These are phyloP conservation scores for Selaginella tamariscina DNA, from an alignment of 75 land plant genomes.

Conservation along the genomic window DNA sequence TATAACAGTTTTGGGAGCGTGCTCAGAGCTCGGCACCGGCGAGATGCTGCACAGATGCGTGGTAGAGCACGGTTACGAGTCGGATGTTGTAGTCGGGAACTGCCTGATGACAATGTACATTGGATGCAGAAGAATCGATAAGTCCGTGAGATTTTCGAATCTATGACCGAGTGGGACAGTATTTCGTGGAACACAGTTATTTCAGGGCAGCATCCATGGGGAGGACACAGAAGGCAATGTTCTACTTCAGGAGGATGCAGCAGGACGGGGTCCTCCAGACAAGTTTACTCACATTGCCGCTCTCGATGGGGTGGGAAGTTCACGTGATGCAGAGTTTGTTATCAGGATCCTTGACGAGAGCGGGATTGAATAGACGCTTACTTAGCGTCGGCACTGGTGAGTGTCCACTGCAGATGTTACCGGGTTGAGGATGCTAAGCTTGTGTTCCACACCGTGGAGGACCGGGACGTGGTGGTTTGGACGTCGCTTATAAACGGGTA, in stretches of 20 bases:
- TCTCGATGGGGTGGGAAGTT: neutral
- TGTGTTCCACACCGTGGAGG: neutral
- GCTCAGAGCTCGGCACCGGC: neutral
- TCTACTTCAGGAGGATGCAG: neutral
- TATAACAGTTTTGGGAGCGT: neutral
- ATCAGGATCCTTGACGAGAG: neutral
- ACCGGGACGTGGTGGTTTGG: neutral
- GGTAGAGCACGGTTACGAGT: neutral
- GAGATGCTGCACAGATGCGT: neutral
- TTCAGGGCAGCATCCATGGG: neutral
- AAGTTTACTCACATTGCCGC: neutral
- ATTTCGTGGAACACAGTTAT: neutral
- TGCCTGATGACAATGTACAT: neutral
- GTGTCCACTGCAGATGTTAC: neutral
- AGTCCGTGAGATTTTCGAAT: neutral
- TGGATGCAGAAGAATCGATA: neutral
- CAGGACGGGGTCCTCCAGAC: neutral
- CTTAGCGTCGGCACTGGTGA: neutral
- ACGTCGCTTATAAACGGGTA: neutral
- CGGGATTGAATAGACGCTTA: neutral
- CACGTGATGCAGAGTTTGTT: neutral
- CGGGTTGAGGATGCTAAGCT: neutral
- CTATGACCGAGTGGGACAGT: neutral
- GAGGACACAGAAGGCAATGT: neutral
- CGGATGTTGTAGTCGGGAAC: neutral